phyloP scores from a whole-genome alignment of 192 early-diverging fungal genomes.

The Gamsiella multidivaricata region DNA sequence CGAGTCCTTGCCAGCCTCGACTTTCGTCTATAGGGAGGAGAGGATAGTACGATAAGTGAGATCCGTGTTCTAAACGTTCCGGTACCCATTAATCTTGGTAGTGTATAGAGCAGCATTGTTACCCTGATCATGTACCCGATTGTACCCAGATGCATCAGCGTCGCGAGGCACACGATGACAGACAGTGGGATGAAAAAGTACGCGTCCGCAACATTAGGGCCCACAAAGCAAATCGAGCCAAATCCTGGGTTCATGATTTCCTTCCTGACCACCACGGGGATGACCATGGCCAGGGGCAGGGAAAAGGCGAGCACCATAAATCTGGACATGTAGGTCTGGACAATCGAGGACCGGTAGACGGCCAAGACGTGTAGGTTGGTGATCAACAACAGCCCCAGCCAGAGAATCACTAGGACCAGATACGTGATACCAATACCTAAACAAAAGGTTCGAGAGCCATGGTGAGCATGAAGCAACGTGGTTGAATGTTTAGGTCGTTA shows the following conservation, averaged over 20 bases:
- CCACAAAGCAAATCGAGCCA: slow-evolving; percentile 37
- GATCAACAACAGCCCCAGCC: slow-evolving; percentile 25
- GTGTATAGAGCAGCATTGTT: background rate
- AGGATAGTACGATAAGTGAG: background rate
- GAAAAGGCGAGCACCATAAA: slow-evolving; percentile 21
- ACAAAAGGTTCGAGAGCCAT: background rate
- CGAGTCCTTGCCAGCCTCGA: background rate
- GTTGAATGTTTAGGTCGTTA: background rate
- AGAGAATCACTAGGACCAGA: slow-evolving; percentile 18
- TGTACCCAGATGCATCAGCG: slow-evolving; percentile 26
- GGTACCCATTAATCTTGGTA: background rate
- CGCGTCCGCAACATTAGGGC: slow-evolving; percentile 2
- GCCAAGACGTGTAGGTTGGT: slow-evolving; percentile 33
- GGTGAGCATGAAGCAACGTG: background rate
- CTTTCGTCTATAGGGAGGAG: background rate
- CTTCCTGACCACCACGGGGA: slow-evolving; percentile 21
- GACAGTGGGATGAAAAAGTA: slow-evolving; percentile 39
- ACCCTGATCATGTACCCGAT: slow-evolving; percentile 32
- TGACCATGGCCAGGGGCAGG: slow-evolving; percentile 19
- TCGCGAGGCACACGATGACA: slow-evolving; percentile 21
- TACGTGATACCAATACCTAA: slow-evolving; percentile 22
- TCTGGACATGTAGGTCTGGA: slow-evolving; percentile 21
- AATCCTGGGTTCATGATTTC: slow-evolving; percentile 36
- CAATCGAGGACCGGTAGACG: slow-evolving; percentile 8
- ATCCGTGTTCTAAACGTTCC: background rate